Conservation (phyloP, 148 eudicot genomes). For the Selenicereus undatus region DNA sequence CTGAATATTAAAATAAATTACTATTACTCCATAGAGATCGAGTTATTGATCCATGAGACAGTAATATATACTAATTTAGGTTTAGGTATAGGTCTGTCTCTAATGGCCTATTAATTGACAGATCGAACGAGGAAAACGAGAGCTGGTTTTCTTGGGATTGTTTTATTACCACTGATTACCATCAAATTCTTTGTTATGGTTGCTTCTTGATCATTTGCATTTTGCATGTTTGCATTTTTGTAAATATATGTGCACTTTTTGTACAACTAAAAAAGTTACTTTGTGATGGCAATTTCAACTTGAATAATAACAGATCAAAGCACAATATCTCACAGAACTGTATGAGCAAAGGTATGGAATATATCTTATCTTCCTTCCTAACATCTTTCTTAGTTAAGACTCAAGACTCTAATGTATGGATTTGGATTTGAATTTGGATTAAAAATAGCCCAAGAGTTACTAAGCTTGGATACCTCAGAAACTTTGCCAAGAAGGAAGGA, state of each 20-base stretch:
- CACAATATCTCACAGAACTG: background rate
- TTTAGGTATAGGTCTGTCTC: constrained; percentile 7
- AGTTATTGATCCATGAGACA: too few species aligned
- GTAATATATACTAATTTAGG: background rate
- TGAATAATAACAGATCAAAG: background rate
- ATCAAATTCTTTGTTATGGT: background rate
- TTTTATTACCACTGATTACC: background rate
- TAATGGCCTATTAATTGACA: background rate
- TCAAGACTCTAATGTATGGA: too few species aligned
- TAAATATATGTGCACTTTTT: background rate
- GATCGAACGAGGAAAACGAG: background rate
- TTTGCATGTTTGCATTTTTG: background rate
- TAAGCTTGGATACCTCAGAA: background rate
- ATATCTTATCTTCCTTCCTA: too few species aligned
- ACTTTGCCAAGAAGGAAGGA: too few species aligned
- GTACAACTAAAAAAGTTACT: too few species aligned
- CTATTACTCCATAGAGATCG: too few species aligned
- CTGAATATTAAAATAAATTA: too few species aligned
- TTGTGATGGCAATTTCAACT: too few species aligned
- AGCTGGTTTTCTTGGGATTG: constrained; percentile 17
- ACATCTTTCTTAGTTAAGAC: too few species aligned
- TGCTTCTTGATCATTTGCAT: background rate
- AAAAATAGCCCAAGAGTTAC: too few species aligned
- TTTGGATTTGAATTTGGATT: too few species aligned
- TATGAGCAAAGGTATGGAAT: too few species aligned